phyloP scores from a whole-genome alignment of 2,329 filamentous ascomycete species.

The Cordyceps cateniannulata region DNA sequence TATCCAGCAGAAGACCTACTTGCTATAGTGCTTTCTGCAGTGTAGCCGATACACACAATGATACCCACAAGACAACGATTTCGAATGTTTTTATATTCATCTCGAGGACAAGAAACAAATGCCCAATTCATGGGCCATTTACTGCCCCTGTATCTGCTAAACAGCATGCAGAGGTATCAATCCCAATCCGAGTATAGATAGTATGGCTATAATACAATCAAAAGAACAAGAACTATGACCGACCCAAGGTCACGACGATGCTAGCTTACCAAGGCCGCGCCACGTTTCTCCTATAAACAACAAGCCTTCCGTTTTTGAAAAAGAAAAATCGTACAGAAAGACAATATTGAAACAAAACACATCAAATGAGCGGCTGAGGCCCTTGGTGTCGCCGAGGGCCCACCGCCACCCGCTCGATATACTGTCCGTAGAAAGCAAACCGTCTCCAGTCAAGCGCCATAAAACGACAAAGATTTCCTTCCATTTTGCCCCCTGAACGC shows the following conservation, averaged over 20 bases:
- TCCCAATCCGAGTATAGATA: constrained; percentile 3
- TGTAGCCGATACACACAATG: background rate
- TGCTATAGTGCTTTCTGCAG: background rate
- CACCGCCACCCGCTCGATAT: background rate
- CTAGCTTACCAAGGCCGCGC: background rate
- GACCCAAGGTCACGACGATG: background rate
- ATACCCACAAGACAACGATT: background rate
- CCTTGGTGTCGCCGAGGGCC: background rate
- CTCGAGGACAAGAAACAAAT: background rate
- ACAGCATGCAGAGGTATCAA: constrained; percentile 3
- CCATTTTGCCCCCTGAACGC: constrained; percentile 2
- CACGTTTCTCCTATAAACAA: background rate
- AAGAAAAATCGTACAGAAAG: background rate
- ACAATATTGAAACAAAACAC: background rate
- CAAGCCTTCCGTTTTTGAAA: background rate
- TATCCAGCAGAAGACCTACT: background rate
- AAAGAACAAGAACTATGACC: constrained; percentile 11
- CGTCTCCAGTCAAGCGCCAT: constrained; percentile 8
- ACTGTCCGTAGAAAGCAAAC: background rate
- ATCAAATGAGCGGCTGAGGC: background rate
- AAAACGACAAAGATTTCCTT: background rate
- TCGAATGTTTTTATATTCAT: constrained; percentile 1
- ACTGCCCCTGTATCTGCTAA: background rate
- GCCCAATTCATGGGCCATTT: background rate
- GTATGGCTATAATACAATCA: constrained; percentile 15